These are phyloP conservation scores for Aspergillus ibericus DNA, from an alignment of 2,329 filamentous ascomycete genomes.

Conservation along the genomic window DNA sequence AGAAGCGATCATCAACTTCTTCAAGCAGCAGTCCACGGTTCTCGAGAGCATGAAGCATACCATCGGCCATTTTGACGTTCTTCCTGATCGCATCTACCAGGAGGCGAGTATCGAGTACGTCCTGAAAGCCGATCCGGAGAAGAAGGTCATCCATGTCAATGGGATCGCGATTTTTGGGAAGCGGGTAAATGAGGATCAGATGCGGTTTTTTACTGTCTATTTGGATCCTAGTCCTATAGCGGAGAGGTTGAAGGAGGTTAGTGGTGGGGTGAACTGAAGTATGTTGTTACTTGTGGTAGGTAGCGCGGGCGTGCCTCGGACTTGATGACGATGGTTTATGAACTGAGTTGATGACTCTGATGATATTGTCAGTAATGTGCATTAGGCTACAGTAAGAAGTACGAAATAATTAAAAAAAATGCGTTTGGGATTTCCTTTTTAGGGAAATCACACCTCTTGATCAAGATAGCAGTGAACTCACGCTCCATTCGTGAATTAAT, in stretches of 20 bases:
- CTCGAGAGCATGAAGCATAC: not conserved
- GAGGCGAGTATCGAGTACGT: not conserved
- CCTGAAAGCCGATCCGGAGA: not conserved
- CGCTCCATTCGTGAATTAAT: too few relatives aligned
- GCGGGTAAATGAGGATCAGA: not conserved
- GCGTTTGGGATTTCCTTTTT: too few relatives aligned
- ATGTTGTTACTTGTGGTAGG: not conserved
- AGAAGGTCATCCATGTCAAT: not conserved
- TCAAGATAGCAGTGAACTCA: too few relatives aligned
- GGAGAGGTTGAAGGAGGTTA: not conserved
- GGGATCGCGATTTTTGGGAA: not conserved
- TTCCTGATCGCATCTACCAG: not conserved
- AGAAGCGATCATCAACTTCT: not conserved
- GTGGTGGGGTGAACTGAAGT: not conserved
- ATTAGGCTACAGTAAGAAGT: too few relatives aligned
- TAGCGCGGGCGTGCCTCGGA: too few relatives aligned
- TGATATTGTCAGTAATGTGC: too few relatives aligned
- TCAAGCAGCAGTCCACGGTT: not conserved
- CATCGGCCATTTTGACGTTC: not conserved
- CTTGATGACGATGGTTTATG: too few relatives aligned
- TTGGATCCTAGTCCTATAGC: not conserved
- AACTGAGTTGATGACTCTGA: too few relatives aligned
- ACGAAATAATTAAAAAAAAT: too few relatives aligned
- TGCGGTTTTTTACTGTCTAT: not conserved
- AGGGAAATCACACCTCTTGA: too few relatives aligned